Conservation (phyloP, 805 yeast genomes). For the Monosporozyma unispora region DNA sequence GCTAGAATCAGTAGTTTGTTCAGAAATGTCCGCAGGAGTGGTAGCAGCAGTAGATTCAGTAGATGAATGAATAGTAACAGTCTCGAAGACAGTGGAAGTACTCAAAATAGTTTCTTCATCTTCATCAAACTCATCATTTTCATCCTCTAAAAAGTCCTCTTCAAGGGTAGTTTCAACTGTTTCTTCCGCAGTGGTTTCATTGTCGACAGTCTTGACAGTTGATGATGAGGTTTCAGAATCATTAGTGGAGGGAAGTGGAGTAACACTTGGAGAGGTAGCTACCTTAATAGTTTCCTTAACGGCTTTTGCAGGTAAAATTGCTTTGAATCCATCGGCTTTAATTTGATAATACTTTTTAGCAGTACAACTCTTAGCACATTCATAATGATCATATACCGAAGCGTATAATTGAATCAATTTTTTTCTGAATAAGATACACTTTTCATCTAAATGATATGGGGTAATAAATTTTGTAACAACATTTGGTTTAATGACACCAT, state of each 20-base stretch:
- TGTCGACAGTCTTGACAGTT: neutral
- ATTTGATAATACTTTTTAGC: neutral
- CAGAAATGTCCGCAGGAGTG: neutral
- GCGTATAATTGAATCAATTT: neutral
- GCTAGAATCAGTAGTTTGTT: neutral
- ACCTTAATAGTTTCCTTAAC: neutral
- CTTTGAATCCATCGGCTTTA: neutral
- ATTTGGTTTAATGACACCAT: conserved; percentile 8
- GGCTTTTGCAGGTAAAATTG: neutral
- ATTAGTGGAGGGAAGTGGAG: neutral
- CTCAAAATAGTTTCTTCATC: conserved; percentile 7
- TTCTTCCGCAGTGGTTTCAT: neutral
- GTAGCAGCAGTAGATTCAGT: neutral
- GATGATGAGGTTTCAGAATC: neutral
- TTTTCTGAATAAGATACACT: neutral
- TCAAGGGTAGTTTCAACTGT: conserved; percentile 1
- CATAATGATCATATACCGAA: neutral
- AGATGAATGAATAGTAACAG: conserved; percentile 3
- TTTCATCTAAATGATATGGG: neutral
- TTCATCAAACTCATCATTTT: conserved; percentile 8
- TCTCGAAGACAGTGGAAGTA: conserved; percentile 7
- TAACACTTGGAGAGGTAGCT: neutral
- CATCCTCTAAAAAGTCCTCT: neutral
- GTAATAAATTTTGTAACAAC: neutral
- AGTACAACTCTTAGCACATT: neutral